These are phyloP conservation scores for Umbellularia californica DNA, from an alignment of 164 flowering plant genomes.

Conservation along the genomic window DNA sequence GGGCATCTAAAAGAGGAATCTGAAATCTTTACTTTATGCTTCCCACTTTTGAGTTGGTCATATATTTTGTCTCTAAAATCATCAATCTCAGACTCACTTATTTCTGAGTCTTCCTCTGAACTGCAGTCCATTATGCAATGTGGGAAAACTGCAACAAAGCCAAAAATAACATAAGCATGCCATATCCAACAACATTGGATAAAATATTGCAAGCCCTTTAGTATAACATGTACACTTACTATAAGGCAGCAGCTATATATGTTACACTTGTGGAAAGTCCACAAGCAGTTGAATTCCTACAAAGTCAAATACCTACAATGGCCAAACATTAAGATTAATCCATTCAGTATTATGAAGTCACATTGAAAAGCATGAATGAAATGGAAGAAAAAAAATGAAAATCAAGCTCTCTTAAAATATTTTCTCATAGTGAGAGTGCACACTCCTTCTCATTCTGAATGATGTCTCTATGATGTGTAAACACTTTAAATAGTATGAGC, in stretches of 20 bases:
- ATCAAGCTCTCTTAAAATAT: no score
- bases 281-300: neutral
- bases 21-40: conserved; percentile 32
- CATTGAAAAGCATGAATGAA: neutral
- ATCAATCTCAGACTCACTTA: conserved; percentile 72
- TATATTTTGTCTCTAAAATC: conserved; percentile 46
- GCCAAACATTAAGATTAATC: neutral
- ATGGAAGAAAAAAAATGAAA: no score
- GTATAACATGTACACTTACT: neutral
- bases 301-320: neutral
- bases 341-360: neutral
- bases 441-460: no score
- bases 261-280: neutral
- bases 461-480: no score
- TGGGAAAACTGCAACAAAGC: neutral
- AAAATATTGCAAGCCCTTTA: neutral
- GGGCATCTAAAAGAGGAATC: conserved; percentile 60
- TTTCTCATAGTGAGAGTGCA: no score
- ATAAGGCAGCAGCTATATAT: neutral
- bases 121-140: conserved; percentile 22
- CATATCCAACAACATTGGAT: neutral
- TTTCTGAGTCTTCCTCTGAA: conserved; percentile 62
- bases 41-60: conserved; percentile 56
- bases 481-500: no score
- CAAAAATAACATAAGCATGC: neutral